Conservation (phyloP, 306 rosid species). For the Oxytropis ochrocephala region DNA sequence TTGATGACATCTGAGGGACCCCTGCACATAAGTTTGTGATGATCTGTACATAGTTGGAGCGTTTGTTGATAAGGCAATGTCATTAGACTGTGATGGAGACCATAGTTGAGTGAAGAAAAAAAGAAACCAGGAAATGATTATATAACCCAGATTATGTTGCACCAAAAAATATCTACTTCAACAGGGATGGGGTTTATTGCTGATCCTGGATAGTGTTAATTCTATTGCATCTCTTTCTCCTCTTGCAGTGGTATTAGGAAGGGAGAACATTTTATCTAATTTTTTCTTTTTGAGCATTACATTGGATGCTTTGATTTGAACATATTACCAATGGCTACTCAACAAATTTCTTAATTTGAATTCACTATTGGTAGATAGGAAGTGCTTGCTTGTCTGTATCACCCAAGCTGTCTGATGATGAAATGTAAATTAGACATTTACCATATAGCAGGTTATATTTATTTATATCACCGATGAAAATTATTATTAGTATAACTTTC, state of each 20-base stretch:
- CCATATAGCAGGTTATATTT: background rate
- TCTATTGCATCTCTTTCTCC: background rate
- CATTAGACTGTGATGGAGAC: background rate
- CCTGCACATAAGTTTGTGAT: background rate
- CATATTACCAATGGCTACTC: background rate
- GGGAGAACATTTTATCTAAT: background rate
- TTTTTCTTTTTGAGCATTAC: background rate
- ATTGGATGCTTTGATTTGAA: constrained; percentile 2
- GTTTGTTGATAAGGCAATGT: background rate
- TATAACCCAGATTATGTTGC: background rate
- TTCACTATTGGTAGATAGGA: too few species aligned
- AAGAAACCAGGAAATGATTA: background rate
- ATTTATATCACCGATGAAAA: background rate
- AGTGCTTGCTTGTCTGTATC: constrained; percentile 6
- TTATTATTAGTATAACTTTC: background rate
- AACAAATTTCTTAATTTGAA: background rate
- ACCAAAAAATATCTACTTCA: background rate
- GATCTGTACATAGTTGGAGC: constrained; percentile 1
- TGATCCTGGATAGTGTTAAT: background rate
- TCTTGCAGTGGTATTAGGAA: background rate
- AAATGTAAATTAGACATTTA: background rate
- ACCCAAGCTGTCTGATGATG: background rate
- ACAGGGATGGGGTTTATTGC: background rate
- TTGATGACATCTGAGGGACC: background rate
- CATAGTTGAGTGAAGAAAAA: background rate